phyloP scores from a whole-genome alignment of 176 grass and related monocot genomes.

The Olyra latifolia region DNA sequence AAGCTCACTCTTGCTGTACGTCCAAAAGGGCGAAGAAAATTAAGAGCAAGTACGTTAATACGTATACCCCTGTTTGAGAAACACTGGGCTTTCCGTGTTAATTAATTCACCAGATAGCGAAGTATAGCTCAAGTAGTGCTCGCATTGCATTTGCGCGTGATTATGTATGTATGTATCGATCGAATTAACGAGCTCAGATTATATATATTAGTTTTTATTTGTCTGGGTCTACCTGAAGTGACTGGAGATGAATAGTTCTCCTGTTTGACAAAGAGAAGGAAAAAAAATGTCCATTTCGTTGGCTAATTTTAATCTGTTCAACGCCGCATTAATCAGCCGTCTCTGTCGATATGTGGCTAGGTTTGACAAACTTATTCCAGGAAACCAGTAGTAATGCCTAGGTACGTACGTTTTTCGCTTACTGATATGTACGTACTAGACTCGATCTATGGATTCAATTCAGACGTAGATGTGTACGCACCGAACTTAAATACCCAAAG shows the following conservation, averaged over 20 bases:
- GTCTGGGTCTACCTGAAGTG: conserved; percentile 21
- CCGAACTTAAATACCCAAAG: conserved; percentile 27
- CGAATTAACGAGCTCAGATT: not conserved
- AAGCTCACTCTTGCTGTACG: conserved; percentile 42
- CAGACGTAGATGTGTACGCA: conserved; percentile 8
- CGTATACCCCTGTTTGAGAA: conserved; percentile 31
- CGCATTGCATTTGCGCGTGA: not conserved
- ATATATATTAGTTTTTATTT: conserved; percentile 38
- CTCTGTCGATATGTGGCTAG: conserved; percentile 19
- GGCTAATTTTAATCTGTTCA: conserved; percentile 36
- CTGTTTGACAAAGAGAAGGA: conserved; percentile 42
- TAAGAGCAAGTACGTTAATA: too few relatives aligned
- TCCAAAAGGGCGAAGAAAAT: conserved; percentile 44
- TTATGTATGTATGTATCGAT: not conserved
- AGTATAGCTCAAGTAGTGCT: conserved; percentile 21
- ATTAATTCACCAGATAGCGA: conserved; percentile 17
- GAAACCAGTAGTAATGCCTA: not conserved
- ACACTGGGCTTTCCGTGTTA: conserved; percentile 25
- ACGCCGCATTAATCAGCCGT: conserved; percentile 34
- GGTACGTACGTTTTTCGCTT: not conserved
- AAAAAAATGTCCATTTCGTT: conserved; percentile 1
- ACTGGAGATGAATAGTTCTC: conserved; percentile 29
- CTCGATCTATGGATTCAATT: conserved; percentile 14
- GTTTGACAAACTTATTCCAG: conserved; percentile 33
- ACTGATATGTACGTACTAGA: not conserved